These are phyloP conservation scores for Hymenoscyphus repandus DNA, from an alignment of 2,329 filamentous ascomycete genomes.

Conservation along the genomic window DNA sequence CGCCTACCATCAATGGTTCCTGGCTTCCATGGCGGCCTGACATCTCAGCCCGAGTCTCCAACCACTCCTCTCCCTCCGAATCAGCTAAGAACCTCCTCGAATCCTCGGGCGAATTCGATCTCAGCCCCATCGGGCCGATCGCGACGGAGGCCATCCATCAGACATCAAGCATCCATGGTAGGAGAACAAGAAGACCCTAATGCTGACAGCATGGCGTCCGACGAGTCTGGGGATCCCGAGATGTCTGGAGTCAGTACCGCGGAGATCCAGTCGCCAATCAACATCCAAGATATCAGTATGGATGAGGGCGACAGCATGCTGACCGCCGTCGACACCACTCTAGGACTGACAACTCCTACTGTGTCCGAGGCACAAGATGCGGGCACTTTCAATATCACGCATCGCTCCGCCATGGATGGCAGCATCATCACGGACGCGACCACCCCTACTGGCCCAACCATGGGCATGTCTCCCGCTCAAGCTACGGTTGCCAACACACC, in stretches of 20 bases:
- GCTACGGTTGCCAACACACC: constrained; percentile 60
- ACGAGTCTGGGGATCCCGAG: constrained; percentile 69
- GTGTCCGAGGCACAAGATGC: constrained; percentile 79
- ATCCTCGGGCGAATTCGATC: constrained; percentile 47
- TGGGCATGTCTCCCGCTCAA: constrained; percentile 65
- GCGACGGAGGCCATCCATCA: constrained; percentile 74
- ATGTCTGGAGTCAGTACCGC: constrained; percentile 68
- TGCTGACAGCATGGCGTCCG: constrained; percentile 75
- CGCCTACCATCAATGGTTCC: constrained; percentile 78
- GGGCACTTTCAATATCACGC: constrained; percentile 90
- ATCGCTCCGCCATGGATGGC: constrained; percentile 76
- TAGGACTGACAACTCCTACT: constrained; percentile 71
- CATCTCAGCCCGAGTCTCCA: constrained; percentile 88
- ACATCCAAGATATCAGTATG: constrained; percentile 76
- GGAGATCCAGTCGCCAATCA: constrained; percentile 75
- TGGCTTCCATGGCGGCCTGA: constrained; percentile 60
- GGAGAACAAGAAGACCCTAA: constrained; percentile 83
- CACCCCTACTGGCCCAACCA: constrained; percentile 60
- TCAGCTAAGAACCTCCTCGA: constrained; percentile 53
- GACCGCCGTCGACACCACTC: constrained; percentile 60
- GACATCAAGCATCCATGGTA: constrained; percentile 82
- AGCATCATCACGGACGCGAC: constrained; percentile 71
- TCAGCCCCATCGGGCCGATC: constrained; percentile 49
- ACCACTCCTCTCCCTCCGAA: constrained; percentile 74
- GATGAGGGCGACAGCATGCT: constrained; percentile 75